Base-by-base conservation (phyloP, 768 basidiomycete genomes). In the Cubamyces sp. region DNA sequence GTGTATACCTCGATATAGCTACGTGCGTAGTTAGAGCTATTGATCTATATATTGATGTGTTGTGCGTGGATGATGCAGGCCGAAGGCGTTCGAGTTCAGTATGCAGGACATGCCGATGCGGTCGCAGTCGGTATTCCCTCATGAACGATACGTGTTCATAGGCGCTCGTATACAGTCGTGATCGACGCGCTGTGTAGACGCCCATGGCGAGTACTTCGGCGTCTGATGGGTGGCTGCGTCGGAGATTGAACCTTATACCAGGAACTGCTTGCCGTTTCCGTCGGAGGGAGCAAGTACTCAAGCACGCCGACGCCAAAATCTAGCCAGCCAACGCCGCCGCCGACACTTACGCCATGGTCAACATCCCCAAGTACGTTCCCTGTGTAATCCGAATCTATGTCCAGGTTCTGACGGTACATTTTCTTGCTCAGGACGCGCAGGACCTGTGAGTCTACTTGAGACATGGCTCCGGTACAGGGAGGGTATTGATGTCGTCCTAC, bases 281-380 rank as follows among this genome's bases (percentile, higher is more conserved):
- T 54, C 54, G 47, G 43, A 60, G 41, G 53, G 46, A 42, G 57
- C 50, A 57, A 64, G 53, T 23, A 41, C 47, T 43, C 59, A 45
- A 60, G 66, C 48, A 51, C 58, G 54, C 64, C 57, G 64, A 64
- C 69, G 66, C 64, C 67, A 64, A 70, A 70, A 59, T 51, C 49
- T 51, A 60, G 50, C 53, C 61, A 67, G 64, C 59, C 69, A 70
- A 64, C 66, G 65, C 59, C 69, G 64, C 70, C 69, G 68, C 64
- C 77, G 70, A 70, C 71, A 71, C 69, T 69, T 59, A 68, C 76
- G 84, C 81, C 74, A 96, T 96, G 93, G 93, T 96, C 81, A 95
- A 95, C 85, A 87, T 96, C 70, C 94, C 93, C 75, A 96, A 96
- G 93, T 93, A 70, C 70, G 91, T 84, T 25, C 45, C 18, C 34